Conservation (phyloP, 257 asterid genomes). For the Plantago ovata region DNA sequence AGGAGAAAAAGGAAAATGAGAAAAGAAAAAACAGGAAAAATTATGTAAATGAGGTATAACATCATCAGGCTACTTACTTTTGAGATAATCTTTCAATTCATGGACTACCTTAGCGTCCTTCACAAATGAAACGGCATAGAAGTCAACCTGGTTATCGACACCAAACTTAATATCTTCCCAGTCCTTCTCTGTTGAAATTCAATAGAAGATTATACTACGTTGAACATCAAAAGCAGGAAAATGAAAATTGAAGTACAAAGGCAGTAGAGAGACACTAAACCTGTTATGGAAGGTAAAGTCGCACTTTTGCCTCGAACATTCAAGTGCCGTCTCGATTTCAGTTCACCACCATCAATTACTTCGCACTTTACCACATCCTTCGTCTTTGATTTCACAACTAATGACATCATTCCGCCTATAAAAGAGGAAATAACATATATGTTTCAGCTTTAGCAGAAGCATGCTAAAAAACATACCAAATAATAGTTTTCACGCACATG, state of each 20-base stretch:
- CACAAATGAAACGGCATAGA: slow-evolving; percentile 97
- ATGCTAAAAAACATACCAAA: background rate
- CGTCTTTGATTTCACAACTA: slow-evolving; percentile 81
- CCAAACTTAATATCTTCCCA: slow-evolving; percentile 99
- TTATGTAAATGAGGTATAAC: slow-evolving; percentile 4
- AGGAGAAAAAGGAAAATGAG: slow-evolving; percentile 9
- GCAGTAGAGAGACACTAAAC: slow-evolving; percentile 30
- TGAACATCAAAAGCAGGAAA: slow-evolving; percentile 15
- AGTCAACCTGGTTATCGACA: slow-evolving; percentile 92
- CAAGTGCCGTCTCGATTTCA: slow-evolving; percentile 90
- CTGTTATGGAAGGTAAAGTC: slow-evolving; percentile 95
- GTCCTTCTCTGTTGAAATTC: slow-evolving; percentile 62
- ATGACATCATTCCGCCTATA: slow-evolving; percentile 98
- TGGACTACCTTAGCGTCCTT: slow-evolving; percentile 93
- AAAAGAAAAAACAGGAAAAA: slow-evolving; percentile 12
- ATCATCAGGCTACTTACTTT: slow-evolving; percentile 38
- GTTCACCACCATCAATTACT: slow-evolving; percentile 95
- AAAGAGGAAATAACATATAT: slow-evolving; percentile 14
- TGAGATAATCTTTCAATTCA: slow-evolving; percentile 83
- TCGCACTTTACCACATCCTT: slow-evolving; percentile 62
- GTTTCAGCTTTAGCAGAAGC: too few relatives aligned
- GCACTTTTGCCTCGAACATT: slow-evolving; percentile 99
- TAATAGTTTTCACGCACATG: background rate
- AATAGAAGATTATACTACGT: slow-evolving; percentile 1
- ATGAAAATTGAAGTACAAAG: slow-evolving; percentile 7